A percentile compares a stretch with the other conserved stretches of the same genome.
Conservation (phyloP, 1,139 yeast genomes). For the Chernovozyma aurita region DNA sequence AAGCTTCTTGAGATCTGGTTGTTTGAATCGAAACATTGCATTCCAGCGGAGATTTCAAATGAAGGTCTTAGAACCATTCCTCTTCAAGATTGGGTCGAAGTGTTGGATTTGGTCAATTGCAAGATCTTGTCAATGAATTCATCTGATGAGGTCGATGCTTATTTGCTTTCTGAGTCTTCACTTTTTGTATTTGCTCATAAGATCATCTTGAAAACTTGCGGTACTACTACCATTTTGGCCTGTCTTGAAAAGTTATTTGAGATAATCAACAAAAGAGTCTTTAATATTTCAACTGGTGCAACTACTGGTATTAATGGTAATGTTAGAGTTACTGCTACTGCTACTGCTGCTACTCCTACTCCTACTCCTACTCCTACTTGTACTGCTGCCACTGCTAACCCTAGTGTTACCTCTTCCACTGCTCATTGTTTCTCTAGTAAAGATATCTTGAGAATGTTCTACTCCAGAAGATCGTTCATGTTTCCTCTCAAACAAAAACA, state of each 20-base stretch:
- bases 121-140: slow-evolving; percentile 80
- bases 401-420: no score
- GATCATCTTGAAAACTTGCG: slow-evolving; percentile 87
- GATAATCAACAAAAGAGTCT: slow-evolving; percentile 36
- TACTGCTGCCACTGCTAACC: slow-evolving; percentile 8
- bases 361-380: no score
- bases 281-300: slow-evolving; percentile 1
- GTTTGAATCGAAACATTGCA: slow-evolving; percentile 35
- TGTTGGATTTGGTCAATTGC: slow-evolving; percentile 82
- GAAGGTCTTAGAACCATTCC: slow-evolving; percentile 65
- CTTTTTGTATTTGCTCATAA: slow-evolving; percentile 86
- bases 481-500: slow-evolving; percentile 82
- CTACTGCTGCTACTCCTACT: no score
- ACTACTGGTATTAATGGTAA: no score
- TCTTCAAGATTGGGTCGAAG: slow-evolving; percentile 60
- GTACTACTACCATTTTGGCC: slow-evolving; percentile 85
- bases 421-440: slow-evolving; percentile 28
- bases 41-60: slow-evolving; percentile 31
- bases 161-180: slow-evolving; percentile 83
- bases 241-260: slow-evolving; percentile 67
- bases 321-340: no score
- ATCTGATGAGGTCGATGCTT: slow-evolving; percentile 69
- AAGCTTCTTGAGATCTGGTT: slow-evolving; percentile 91
- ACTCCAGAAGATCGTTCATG: slow-evolving; percentile 89
- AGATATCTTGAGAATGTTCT: slow-evolving; percentile 66